phyloP scores from a whole-genome alignment of 768 basidiomycete genomes.

The Suillus cothurnatus region DNA sequence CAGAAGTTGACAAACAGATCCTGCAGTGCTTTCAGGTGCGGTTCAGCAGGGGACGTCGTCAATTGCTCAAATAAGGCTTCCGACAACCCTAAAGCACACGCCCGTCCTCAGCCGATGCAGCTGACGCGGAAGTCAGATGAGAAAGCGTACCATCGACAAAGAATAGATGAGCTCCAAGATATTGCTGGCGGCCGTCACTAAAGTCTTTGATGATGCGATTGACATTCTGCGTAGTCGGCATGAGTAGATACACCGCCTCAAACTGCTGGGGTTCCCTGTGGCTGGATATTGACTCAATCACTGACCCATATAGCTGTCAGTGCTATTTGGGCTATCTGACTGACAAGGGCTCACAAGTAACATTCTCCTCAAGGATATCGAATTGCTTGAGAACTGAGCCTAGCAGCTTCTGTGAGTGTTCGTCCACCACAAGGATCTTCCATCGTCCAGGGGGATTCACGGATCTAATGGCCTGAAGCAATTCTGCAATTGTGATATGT shows the following conservation, averaged over 20 bases:
- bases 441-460: constrained; percentile 86
- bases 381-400: constrained; percentile 88
- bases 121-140: background rate
- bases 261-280: constrained; percentile 83
- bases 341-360: constrained; percentile 71
- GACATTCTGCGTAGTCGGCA: constrained; percentile 94
- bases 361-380: constrained; percentile 94
- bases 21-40: constrained; percentile 72
- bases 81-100: constrained; percentile 56
- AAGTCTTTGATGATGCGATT: constrained; percentile 91
- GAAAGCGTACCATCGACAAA: constrained; percentile 80
- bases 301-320: constrained; percentile 43
- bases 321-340: background rate
- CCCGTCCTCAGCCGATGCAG: constrained; percentile 6
- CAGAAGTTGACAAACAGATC: constrained; percentile 94
- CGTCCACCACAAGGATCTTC: constrained; percentile 98
- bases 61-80: constrained; percentile 79
- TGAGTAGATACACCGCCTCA: constrained; percentile 92
- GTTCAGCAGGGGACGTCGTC: constrained; percentile 74
- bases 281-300: constrained; percentile 88
- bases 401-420: constrained; percentile 83
- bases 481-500: constrained; percentile 50
- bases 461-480: constrained; percentile 84
- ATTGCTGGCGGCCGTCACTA: constrained; percentile 59
- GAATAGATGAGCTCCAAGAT: constrained; percentile 87